Base-by-base conservation (phyloP, 768 basidiomycete species). In the Tephrocybe sp. region DNA sequence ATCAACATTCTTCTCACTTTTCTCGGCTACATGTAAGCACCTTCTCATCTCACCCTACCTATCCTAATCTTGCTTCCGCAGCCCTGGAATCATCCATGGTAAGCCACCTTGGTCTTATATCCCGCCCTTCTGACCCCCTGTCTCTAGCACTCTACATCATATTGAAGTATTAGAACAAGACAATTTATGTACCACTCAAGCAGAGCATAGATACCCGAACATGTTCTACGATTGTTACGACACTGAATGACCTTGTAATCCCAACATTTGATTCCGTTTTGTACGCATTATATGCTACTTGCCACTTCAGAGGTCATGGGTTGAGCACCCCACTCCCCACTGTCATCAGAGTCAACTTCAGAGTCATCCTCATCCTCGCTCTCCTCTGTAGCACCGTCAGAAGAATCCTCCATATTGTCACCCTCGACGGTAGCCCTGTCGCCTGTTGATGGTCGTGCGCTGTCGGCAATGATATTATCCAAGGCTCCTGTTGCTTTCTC, bases 1-100 rank as follows among this genome's bases (percentile, higher is more conserved):
- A 90, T 93, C 72, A 93, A 93, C 73, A 85, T 93, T 57, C 73
- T 86, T 18, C 68, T 93, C 58, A 89, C 88, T n/a, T 71, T 84
- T 37, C 73, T 92, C 44, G 91, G 89, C 57, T 90, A 85, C 70
- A 77, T 91, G 85, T 89, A 67, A 65, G 87, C 34, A 40, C 42
- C 45, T 17, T 23, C 10, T 17, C 15, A 3, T 30, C 43, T 5
- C 9, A 34, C 20, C 20, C 21, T 52, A 23, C 28, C 33, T 18
- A 30, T 38, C 15, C n/a, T 57, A 60, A 44, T 64, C 50, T 44
- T 51, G 28, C 51, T 41, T 41, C 5, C 18, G 15, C 62, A 88
- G 85, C 59, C 90, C 90, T 24, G 90, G 90, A 59, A 80, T 91
- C 66, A 81, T 90, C 54, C 88, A 92, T 61, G 87, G 77, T 75